Percentiles rank a stretch among this genome's conserved stretches.
These are phyloP conservation scores for Xylariaceae sp. DNA, from an alignment of 2,329 filamentous ascomycete species.

Conservation along the genomic window DNA sequence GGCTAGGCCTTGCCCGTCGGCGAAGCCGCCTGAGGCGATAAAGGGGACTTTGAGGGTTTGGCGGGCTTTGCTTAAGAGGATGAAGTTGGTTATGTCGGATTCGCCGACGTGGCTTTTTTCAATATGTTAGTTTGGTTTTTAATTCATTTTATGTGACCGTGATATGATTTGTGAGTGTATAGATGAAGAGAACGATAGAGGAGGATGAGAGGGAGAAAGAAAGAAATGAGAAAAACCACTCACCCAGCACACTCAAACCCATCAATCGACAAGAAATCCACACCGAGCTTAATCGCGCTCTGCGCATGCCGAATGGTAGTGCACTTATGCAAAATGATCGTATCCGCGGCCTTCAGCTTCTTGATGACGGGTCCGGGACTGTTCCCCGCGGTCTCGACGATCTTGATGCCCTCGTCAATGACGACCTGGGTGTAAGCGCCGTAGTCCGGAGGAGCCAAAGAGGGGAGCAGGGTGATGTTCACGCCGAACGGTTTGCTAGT, in stretches of 20 bases:
- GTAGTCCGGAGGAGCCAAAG: conserved; percentile 89
- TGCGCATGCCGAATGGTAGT: conserved; percentile 92
- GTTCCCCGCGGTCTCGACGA: conserved; percentile 93
- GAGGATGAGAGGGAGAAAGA: conserved; percentile 1
- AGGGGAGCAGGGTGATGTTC: conserved; percentile 89
- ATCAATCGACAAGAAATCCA: conserved; percentile 95
- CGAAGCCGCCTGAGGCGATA: conserved; percentile 93
- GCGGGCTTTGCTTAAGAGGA: conserved; percentile 77
- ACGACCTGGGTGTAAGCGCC: conserved; percentile 84
- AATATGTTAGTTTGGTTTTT: conserved; percentile 8
- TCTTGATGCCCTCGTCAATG: conserved; percentile 85
- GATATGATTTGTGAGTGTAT: too few species aligned
- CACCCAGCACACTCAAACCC: conserved; percentile 91
- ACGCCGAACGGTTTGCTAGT: conserved; percentile 81
- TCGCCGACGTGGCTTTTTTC: conserved; percentile 66
- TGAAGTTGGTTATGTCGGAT: conserved; percentile 85
- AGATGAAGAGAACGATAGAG: too few species aligned
- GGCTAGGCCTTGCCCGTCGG: conserved; percentile 87
- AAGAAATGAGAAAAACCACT: conserved; percentile 15
- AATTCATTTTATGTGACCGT: conserved; percentile 5
- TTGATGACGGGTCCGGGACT: conserved; percentile 83
- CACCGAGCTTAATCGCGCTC: conserved; percentile 87
- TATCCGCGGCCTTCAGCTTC: conserved; percentile 75
- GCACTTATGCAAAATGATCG: conserved; percentile 91
- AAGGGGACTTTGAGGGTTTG: conserved; percentile 84